Evolutionary conservation across 768 basidiomycete genomes (phyloP), one percentile per base, ranked within the genome.

Genomic region (Cystofilobasidium ferigula): DNA sequence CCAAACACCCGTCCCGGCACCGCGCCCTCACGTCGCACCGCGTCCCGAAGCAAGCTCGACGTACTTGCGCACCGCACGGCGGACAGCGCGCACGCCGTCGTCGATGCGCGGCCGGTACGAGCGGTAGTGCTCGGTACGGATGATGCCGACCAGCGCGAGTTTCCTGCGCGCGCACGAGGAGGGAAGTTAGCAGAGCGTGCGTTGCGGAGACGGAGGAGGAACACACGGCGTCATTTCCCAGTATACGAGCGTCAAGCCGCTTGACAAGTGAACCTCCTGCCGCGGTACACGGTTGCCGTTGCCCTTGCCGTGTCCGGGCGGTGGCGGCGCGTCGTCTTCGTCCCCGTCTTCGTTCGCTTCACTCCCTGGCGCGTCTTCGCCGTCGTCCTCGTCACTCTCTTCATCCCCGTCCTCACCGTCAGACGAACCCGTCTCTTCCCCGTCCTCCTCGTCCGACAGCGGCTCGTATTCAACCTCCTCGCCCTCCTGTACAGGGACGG

Each of bases 171-270:
- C 22, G 45, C n/a, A 47, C n/a, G 22, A n/a, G 24, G 9, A 16
- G 45, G 45, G 5, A 47, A n/a, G 20, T 8, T 43, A 43, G 42
- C 12, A 43, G 10, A 42, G 20, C 40, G 4, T 4, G 28, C 48
- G n/a, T 51, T 20, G 51, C 2, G 51, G 16, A 54, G 30, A n/a
- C 18, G 30, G 51, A 26, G 48, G 43, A 45, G 43, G 43, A 8
- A 59, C 58, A 24, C 24, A 60, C 58, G 58, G 40, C 20, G 58
- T 60, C 38, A 60, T 60, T 38, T 60, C 58, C 58, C 58, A 60
- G 43, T 34, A 60, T n/a, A 40, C 58, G 22, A 42, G 38, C 38
- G 58, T 60, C 3, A 60, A 22, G 8, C 58, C 58, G 22, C 35
- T 38, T 16, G 58, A 42, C 20, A 60, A 38, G 38, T 40, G 38